Base-by-base conservation (phyloP, 2,329 filamentous ascomycete species). In the Davidsoniella neocaledoniae region DNA sequence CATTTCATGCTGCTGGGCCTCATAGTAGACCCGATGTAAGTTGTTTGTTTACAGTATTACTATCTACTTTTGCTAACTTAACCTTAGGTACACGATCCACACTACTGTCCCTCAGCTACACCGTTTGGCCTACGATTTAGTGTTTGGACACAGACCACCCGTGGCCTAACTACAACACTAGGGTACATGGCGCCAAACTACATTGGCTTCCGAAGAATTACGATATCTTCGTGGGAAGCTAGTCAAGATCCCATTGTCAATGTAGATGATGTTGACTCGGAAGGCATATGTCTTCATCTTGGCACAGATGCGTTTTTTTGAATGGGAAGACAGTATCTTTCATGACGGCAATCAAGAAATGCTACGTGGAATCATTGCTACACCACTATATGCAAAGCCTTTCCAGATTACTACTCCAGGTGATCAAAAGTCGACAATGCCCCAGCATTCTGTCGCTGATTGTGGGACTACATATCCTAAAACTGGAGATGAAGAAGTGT, bases 261-360 rank as follows among this genome's bases (percentile, higher is more conserved):
- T 1, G 57, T 74, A 1, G 66, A 65, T 23, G 54, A 60, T 16
- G 54, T 56, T 1, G 72, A 78, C 48, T 59, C 61, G 2, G 62
- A 64, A 36, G 68, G 71, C 0, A 66, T 72, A 14, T 78, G 75
- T 55, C 57, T 72, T 10, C 65, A 68, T 53, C 64, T 77, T 14
- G 66, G 65, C 0, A 61, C 68, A 0, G 73, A 77, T 54, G 68
- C 74, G 1, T 75, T 76, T 54, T 21, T 61, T 77, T 12, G 68
- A 70, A 46, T 78, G 73, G 65, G 74, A 78, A 55, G 66, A 74
- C 43, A 63, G 60, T 39, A 71, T 73, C 14, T 72, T 68, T 66
- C 58, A 61, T 0, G 60, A 66, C 4, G 62, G 60, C 3, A 57
- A 58, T 7, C 58, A 58, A 4, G 58, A 57, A 0, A 63, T 61